Conservation (phyloP, 2,329 filamentous ascomycete species). For the Neofusicoccum ribis region DNA sequence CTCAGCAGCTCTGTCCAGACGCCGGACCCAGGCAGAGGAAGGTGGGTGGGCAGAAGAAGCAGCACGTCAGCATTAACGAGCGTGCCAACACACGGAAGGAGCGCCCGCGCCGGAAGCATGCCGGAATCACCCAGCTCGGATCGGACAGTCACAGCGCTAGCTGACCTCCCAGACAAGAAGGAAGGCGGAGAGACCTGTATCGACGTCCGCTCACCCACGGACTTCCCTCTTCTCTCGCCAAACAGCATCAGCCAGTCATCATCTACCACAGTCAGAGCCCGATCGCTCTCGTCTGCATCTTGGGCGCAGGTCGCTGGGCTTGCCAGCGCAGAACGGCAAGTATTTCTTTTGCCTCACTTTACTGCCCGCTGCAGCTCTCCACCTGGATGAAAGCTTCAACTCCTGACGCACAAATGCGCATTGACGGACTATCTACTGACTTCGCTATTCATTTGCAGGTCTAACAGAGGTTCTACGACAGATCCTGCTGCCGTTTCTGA, state of each 20-base stretch:
- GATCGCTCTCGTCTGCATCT: neutral
- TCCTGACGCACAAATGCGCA: too few relatives aligned
- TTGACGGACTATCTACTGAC: neutral
- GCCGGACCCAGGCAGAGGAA: neutral
- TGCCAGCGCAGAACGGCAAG: conserved; percentile 3
- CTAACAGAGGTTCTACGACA: neutral
- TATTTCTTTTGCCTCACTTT: too few relatives aligned
- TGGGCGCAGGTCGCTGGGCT: conserved; percentile 19
- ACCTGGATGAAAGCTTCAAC: too few relatives aligned
- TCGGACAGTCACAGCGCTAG: neutral
- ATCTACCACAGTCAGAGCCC: neutral
- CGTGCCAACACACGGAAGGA: neutral
- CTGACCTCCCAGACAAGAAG: neutral
- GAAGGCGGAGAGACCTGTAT: neutral
- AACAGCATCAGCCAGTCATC: neutral
- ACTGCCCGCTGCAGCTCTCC: neutral
- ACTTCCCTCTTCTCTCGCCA: conserved; percentile 6
- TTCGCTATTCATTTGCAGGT: neutral
- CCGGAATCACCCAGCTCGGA: neutral
- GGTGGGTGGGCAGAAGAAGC: neutral
- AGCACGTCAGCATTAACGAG: neutral
- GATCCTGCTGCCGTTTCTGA: conserved; percentile 14
- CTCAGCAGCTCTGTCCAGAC: neutral
- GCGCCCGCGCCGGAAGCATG: neutral
- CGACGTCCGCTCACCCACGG: neutral